Evolutionary conservation across 352 stramenopile species (phyloP).

Genomic region (Saprolegnia parasitica): DNA sequence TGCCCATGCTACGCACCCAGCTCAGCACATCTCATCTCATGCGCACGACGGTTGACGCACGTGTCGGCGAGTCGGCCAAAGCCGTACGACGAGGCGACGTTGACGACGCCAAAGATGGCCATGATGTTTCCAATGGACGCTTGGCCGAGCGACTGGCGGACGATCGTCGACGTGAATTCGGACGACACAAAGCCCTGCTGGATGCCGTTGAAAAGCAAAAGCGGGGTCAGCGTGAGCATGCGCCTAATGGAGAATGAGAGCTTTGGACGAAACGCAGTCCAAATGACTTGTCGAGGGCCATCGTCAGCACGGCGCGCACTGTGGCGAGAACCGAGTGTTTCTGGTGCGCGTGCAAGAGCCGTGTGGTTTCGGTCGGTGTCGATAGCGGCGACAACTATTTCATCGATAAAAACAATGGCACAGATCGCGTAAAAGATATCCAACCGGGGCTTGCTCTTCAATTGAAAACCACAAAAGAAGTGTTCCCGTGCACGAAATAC

Average conservation of each 20-base stretch:
- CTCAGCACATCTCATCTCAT: neutral
- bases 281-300: constrained; percentile 9
- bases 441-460: neutral
- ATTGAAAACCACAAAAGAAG: neutral
- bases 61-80: constrained; percentile 25
- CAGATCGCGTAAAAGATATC: neutral
- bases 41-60: neutral
- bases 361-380: neutral
- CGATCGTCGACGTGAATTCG: constrained; percentile 26
- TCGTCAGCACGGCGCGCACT: neutral
- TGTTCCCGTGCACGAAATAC: neutral
- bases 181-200: constrained; percentile 23
- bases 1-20: neutral
- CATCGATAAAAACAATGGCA: too few species aligned
- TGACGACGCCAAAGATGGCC: constrained; percentile 20
- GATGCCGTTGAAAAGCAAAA: constrained; percentile 23
- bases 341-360: neutral
- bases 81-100: constrained; percentile 10
- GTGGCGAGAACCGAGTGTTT: neutral
- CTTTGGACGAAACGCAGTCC: neutral
- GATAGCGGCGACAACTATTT: neutral
- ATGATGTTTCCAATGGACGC: constrained; percentile 25
- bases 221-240: constrained; percentile 11
- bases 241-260: neutral
- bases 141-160: constrained; percentile 16